These are phyloP conservation scores for Purshia tridentata DNA, from an alignment of 306 rosid species.

Conservation along the genomic window DNA sequence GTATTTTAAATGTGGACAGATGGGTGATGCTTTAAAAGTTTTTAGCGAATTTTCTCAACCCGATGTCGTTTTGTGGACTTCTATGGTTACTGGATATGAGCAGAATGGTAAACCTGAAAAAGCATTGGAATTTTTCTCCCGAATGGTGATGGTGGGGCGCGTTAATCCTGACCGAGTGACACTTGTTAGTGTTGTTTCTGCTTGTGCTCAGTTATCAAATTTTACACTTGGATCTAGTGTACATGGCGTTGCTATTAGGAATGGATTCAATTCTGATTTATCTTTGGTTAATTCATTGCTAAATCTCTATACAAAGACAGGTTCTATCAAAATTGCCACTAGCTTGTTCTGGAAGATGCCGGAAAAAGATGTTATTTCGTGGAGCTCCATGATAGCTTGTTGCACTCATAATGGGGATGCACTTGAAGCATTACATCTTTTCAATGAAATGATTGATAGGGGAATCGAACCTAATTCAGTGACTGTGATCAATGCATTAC, in stretches of 20 bases:
- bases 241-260: slow-evolving; percentile 59
- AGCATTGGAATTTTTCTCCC: slow-evolving; percentile 56
- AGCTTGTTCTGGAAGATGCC: slow-evolving; percentile 56
- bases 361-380: slow-evolving; percentile 63
- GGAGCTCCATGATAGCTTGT: slow-evolving; percentile 87
- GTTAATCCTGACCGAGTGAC: slow-evolving; percentile 54
- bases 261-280: slow-evolving; percentile 39
- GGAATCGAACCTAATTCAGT: slow-evolving; percentile 54
- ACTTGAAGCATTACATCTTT: slow-evolving; percentile 47
- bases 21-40: slow-evolving; percentile 53
- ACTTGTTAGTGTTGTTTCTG: slow-evolving; percentile 68
- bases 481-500: slow-evolving; percentile 61
- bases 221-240: slow-evolving; percentile 56
- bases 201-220: slow-evolving; percentile 57
- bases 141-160: slow-evolving; percentile 38
- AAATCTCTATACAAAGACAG: slow-evolving; percentile 61
- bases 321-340: slow-evolving; percentile 45
- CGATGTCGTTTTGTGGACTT: slow-evolving; percentile 72
- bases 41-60: slow-evolving; percentile 54
- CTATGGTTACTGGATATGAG: slow-evolving; percentile 66
- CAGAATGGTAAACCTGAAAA: slow-evolving; percentile 49
- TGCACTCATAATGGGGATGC: slow-evolving; percentile 59
- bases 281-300: slow-evolving; percentile 58
- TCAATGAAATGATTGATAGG: slow-evolving; percentile 56
- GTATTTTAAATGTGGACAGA: slow-evolving; percentile 63